Evolutionary conservation across 768 basidiomycete genomes (phyloP).

Genomic region (Lenzites betulinus): DNA sequence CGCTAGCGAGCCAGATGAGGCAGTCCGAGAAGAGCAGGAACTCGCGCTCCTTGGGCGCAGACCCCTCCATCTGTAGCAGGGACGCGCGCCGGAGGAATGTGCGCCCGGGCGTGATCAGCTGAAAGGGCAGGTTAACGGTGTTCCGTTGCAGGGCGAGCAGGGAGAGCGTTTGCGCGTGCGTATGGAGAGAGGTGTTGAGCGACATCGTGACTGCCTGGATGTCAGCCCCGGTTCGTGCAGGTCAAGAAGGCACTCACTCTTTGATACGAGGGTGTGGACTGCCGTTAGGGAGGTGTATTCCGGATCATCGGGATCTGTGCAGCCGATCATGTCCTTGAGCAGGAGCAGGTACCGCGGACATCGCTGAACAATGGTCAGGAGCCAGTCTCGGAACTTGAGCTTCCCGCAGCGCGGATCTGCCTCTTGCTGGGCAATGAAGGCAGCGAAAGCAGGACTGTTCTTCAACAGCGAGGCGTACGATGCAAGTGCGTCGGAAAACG

Average conservation of each 20-base stretch:
- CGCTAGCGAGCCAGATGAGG: slow-evolving; percentile 71
- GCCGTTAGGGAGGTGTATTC: slow-evolving; percentile 64
- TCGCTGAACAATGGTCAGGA: slow-evolving; percentile 84
- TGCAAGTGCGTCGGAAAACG: slow-evolving; percentile 68
- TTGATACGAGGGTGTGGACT: slow-evolving; percentile 68
- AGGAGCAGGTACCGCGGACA: slow-evolving; percentile 86
- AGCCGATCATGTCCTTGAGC: slow-evolving; percentile 76
- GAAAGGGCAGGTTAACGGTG: slow-evolving; percentile 75
- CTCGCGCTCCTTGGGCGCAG: slow-evolving; percentile 56
- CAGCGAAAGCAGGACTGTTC: slow-evolving; percentile 57
- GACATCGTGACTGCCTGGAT: slow-evolving; percentile 65
- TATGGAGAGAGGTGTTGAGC: slow-evolving; percentile 77
- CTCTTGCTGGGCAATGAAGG: slow-evolving; percentile 67
- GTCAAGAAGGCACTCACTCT: slow-evolving; percentile 51
- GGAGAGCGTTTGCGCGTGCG: slow-evolving; percentile 73
- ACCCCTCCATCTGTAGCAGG: slow-evolving; percentile 59
- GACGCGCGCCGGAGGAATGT: slow-evolving; percentile 68
- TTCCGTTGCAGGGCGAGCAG: slow-evolving; percentile 79
- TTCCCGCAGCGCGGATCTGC: slow-evolving; percentile 69
- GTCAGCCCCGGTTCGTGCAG: neutral
- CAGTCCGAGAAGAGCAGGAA: slow-evolving; percentile 85
- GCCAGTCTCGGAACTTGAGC: slow-evolving; percentile 80
- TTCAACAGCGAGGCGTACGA: slow-evolving; percentile 57
- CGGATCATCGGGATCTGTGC: slow-evolving; percentile 63
- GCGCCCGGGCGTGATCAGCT: slow-evolving; percentile 81